Evolutionary conservation across 805 yeast species (phyloP), one percentile per base, ranked within the genome.

Genomic region (Candida bentonensis): DNA sequence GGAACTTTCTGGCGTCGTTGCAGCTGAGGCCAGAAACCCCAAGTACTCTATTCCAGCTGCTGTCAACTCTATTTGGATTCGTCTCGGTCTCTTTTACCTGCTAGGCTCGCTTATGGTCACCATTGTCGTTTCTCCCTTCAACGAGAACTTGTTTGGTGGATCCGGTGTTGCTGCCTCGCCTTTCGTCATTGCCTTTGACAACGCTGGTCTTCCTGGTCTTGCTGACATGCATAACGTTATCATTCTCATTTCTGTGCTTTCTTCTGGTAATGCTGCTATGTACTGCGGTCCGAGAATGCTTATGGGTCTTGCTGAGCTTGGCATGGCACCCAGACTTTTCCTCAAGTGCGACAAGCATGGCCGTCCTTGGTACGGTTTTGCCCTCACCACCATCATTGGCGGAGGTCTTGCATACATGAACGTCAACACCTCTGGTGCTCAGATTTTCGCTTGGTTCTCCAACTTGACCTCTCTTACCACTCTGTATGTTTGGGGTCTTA

Each of bases 211-310:
- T 74, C 55, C 61, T 27, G 63, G 60, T n/a, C 66, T 71, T 7
- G 65, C 72, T 5, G 73, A 79, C 53, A 66, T 78, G 48, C 65
- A 77, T 50, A 77, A 78, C 49, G 76, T 85, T 0, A 72, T 82
- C 53, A 72, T 81, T 49, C 62, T 79, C 46, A 55, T 78, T 13
- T 78, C 82, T 2, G 74, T 83, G 53, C 59, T 82, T 39, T 76
- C 82, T 25, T 82, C 88, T 3, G 74, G 79, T 54, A 81, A 81
- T 61, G 70, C 82, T 36, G 73, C 82, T 27, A 74, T 80, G 43
- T 81, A 75, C 58, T 70, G 80, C 58, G 84, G 82, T 9, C 74
- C 84, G 2, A 67, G 88, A 58, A 72, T 85, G 1, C 64, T 81
- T 13, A 74, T 79, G 49, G 76, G 73, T 44, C 69, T 80, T 68